Conservation (phyloP, 1,284 basidiomycete species). For the Puccinia triticina region DNA sequence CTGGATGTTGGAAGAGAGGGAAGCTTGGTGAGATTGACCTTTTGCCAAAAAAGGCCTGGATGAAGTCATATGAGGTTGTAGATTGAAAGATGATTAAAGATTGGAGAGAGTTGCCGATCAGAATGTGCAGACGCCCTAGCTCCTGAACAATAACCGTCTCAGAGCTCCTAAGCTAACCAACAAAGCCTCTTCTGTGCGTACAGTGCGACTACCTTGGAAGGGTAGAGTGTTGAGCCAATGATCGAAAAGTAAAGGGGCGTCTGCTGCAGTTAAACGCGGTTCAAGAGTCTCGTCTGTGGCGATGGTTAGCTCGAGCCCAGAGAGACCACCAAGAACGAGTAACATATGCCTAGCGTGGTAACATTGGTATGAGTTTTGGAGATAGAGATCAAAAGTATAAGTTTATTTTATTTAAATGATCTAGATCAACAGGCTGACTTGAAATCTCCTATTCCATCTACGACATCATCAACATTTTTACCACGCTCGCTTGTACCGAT, state of each 20-base stretch:
- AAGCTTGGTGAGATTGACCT: not conserved
- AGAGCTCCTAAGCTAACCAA: conserved; percentile 47
- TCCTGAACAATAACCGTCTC: conserved; percentile 39
- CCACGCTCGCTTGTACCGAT: conserved; percentile 60
- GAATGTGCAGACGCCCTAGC: conserved; percentile 14
- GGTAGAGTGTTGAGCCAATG: conserved; percentile 59
- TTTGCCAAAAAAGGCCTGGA: not conserved
- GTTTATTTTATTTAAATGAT: not conserved
- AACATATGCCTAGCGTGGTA: conserved; percentile 54
- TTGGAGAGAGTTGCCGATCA: conserved; percentile 9
- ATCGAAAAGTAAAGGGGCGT: conserved; percentile 58
- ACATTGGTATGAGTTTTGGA: not conserved
- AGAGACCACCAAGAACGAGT: conserved; percentile 58
- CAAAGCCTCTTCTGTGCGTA: conserved; percentile 57
- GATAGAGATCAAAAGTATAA: conserved; percentile 12
- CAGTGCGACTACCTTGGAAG: conserved; percentile 58
- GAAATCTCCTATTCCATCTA: conserved; percentile 34
- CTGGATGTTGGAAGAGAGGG: not conserved
- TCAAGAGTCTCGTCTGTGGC: conserved; percentile 56
- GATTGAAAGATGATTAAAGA: not conserved
- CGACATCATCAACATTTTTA: conserved; percentile 51
- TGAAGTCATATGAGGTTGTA: conserved; percentile 5
- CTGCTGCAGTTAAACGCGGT: conserved; percentile 56
- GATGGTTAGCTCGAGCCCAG: conserved; percentile 57
- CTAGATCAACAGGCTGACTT: conserved; percentile 41